A percentile compares a stretch with the other conserved stretches of the same genome.
Conservation (phyloP, 129 eudicot species). For the Escallonia herrerae region DNA sequence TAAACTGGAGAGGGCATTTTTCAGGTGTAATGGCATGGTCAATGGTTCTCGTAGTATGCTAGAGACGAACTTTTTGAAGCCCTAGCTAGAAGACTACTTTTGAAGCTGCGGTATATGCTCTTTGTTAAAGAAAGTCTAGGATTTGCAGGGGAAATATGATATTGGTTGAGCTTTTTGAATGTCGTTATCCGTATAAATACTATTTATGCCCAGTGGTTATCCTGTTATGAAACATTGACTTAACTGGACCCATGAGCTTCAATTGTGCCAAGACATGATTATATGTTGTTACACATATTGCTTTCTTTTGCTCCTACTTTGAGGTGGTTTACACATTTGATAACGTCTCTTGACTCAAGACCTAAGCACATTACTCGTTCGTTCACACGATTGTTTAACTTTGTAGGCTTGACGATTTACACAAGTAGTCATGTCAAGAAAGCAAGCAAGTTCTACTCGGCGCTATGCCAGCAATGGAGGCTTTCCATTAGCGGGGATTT, state of each 20-base stretch:
- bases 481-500: slow-evolving; percentile 42
- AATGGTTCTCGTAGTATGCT: no score
- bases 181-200: no score
- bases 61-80: no score
- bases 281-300: not conserved
- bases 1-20: no score
- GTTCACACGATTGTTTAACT: slow-evolving; percentile 18
- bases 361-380: slow-evolving; percentile 1
- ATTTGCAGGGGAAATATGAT: no score
- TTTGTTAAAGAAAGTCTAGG: no score
- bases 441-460: slow-evolving; percentile 45
- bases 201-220: not conserved
- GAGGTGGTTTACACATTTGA: not conserved
- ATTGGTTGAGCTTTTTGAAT: no score
- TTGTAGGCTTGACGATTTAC: slow-evolving; percentile 1
- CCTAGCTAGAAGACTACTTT: no score
- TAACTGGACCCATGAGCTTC: not conserved
- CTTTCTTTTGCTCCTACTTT: not conserved
- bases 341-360: not conserved
- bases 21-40: no score
- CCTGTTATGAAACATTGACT: not conserved
- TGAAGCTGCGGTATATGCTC: no score
- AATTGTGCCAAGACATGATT: not conserved
- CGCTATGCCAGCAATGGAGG: slow-evolving; percentile 42
- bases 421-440: slow-evolving; percentile 57